These are phyloP conservation scores for Syncephalastrum racemosum DNA, from an alignment of 371 early-diverging fungal genomes.

Conservation along the genomic window DNA sequence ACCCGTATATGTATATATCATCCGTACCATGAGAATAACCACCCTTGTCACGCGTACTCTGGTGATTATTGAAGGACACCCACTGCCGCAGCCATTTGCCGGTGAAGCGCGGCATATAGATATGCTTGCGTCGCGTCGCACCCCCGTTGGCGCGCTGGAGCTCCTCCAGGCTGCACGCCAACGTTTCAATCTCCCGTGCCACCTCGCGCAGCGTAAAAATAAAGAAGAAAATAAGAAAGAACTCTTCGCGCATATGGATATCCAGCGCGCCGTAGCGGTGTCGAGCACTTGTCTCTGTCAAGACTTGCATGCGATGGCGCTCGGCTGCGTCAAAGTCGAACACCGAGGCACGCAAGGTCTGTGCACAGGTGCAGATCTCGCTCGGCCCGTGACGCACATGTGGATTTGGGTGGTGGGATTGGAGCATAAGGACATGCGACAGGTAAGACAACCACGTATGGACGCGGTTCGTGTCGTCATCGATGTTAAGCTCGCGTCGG, in stretches of 20 bases:
- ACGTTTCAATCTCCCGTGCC: constrained; percentile 50
- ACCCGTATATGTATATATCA: too few relatives aligned
- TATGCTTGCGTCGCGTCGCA: constrained; percentile 17
- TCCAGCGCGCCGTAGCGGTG: constrained; percentile 24
- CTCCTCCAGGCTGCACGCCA: constrained; percentile 39
- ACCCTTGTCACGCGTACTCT: constrained; percentile 44
- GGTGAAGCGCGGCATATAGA: constrained; percentile 55
- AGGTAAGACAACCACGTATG: constrained; percentile 33
- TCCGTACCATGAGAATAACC: constrained; percentile 39
- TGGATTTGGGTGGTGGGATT: neutral
- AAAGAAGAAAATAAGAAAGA: constrained; percentile 65
- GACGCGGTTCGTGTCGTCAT: constrained; percentile 31
- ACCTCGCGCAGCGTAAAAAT: constrained; percentile 60
- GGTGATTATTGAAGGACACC: constrained; percentile 43
- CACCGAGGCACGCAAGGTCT: constrained; percentile 7
- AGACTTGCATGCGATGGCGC: constrained; percentile 10
- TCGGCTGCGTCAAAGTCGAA: constrained; percentile 17
- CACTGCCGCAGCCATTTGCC: constrained; percentile 52
- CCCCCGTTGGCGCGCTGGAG: constrained; percentile 17
- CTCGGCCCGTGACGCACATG: neutral
- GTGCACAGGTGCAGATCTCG: constrained; percentile 10
- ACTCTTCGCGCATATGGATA: constrained; percentile 56
- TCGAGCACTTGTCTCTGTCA: neutral
- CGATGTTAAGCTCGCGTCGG: constrained; percentile 39
- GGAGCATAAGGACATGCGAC: constrained; percentile 20